Conservation (phyloP, 164 flowering plant genomes). For the Umbilicus rupestris region DNA sequence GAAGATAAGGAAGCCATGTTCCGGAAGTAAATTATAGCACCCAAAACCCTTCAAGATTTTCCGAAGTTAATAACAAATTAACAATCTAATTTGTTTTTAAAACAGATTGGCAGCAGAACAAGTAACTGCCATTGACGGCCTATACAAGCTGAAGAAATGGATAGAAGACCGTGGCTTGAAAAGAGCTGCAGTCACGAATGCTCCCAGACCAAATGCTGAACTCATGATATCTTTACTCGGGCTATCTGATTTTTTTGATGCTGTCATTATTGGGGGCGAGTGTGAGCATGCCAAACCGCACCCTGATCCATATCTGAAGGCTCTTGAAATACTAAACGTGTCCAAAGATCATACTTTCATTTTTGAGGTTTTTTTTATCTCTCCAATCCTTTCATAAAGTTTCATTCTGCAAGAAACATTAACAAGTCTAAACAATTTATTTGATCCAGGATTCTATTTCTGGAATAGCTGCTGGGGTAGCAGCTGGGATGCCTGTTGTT, state of each 20-base stretch:
- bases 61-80: not conserved
- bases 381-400: not conserved
- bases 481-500: slow-evolving; percentile 86
- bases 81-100: not conserved
- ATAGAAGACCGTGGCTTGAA: slow-evolving; percentile 76
- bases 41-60: not conserved
- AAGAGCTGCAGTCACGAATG: slow-evolving; percentile 93
- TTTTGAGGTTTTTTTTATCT: slow-evolving; percentile 53
- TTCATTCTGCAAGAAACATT: not conserved
- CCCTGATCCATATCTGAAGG: slow-evolving; percentile 91
- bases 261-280: slow-evolving; percentile 54
- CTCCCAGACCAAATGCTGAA: slow-evolving; percentile 81
- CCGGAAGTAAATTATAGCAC: slow-evolving; percentile 38
- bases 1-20: slow-evolving; percentile 86
- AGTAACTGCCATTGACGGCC: slow-evolving; percentile 56
- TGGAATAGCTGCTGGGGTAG: slow-evolving; percentile 89
- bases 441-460: slow-evolving; percentile 73
- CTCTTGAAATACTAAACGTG: slow-evolving; percentile 50
- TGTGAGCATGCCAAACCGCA: slow-evolving; percentile 84
- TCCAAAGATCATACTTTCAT: slow-evolving; percentile 67
- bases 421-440: not conserved
- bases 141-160: slow-evolving; percentile 67
- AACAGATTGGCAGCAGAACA: slow-evolving; percentile 61
- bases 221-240: slow-evolving; percentile 62
- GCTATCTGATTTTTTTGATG: slow-evolving; percentile 56